Evolutionary conservation across 2,329 filamentous ascomycete species (phyloP).

Genomic region (Penicillium sp.): DNA sequence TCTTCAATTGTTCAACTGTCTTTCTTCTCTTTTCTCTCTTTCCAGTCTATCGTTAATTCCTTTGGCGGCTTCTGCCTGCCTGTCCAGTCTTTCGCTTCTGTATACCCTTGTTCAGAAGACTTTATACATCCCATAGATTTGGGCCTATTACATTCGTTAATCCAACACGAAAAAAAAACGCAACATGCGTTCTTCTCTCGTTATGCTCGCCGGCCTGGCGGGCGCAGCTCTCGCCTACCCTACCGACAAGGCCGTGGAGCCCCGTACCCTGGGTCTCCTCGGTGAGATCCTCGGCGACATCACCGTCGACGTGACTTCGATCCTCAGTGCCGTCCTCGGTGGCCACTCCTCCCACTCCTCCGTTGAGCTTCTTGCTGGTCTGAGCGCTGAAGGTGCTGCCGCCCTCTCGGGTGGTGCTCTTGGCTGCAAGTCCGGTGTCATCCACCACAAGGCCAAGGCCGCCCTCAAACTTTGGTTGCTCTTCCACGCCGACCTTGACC

Average conservation of each 20-base stretch:
- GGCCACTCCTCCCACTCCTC: conserved; percentile 18
- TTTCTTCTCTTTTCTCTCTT: conserved; percentile 23
- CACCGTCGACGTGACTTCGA: conserved; percentile 22
- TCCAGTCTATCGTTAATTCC: conserved; percentile 38
- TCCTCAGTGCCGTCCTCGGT: conserved; percentile 28
- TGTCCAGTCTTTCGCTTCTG: conserved; percentile 19
- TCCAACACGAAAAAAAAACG: conserved; percentile 8
- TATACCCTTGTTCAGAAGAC: conserved; percentile 14
- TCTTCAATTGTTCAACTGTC: conserved; percentile 3
- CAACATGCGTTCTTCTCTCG: conserved; percentile 29
- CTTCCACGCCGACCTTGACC: conserved; percentile 26
- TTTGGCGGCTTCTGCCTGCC: conserved; percentile 20
- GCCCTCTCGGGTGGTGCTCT: conserved; percentile 39
- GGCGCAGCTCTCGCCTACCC: conserved; percentile 35
- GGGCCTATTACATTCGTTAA: conserved; percentile 23
- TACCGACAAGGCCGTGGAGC: conserved; percentile 27
- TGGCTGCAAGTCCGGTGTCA: conserved; percentile 33
- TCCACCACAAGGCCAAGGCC: conserved; percentile 30
- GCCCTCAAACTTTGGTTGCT: conserved; percentile 35
- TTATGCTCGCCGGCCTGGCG: conserved; percentile 37
- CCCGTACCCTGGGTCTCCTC: conserved; percentile 28
- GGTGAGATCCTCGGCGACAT: conserved; percentile 20
- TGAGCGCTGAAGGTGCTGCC: conserved; percentile 37
- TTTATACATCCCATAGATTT: conserved; percentile 19
- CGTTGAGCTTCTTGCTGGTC: conserved; percentile 27